Evolutionary conservation across 805 yeast species (phyloP).

Genomic region (Candida berthetii): DNA sequence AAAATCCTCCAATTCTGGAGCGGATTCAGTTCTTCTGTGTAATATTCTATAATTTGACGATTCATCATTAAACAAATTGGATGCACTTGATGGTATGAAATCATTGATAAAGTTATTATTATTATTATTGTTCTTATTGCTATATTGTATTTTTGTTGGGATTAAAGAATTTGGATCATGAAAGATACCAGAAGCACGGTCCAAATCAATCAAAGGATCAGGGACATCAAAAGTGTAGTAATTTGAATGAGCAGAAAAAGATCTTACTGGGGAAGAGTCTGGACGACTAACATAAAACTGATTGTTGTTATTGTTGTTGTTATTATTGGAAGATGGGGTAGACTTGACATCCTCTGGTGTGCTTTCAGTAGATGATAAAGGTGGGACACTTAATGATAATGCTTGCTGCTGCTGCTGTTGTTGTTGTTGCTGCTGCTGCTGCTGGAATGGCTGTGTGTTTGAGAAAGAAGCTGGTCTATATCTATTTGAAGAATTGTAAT

Average conservation of each 20-base stretch:
- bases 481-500: too few species aligned
- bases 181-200: conserved; percentile 38
- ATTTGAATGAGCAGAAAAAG: conserved; percentile 14
- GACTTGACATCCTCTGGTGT: conserved; percentile 16
- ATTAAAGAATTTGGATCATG: conserved; percentile 17
- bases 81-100: too few species aligned
- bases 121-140: too few species aligned
- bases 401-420: too few species aligned
- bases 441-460: too few species aligned
- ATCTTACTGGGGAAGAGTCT: conserved; percentile 15
- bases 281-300: too few species aligned
- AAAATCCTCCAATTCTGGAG: conserved; percentile 42
- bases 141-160: not conserved
- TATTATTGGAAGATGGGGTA: conserved; percentile 1
- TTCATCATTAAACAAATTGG: too few species aligned
- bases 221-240: conserved; percentile 30
- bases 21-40: conserved; percentile 51
- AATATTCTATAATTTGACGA: conserved; percentile 21
- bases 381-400: too few species aligned
- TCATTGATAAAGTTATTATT: too few species aligned
- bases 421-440: too few species aligned
- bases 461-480: too few species aligned
- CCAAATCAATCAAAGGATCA: conserved; percentile 51
- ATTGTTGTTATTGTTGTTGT: conserved; percentile 5
- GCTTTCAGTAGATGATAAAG: conserved; percentile 18